Evolutionary conservation across 306 rosid genomes (phyloP), one percentile per base, ranked within the genome.

Genomic region (Benincasa hispida): DNA sequence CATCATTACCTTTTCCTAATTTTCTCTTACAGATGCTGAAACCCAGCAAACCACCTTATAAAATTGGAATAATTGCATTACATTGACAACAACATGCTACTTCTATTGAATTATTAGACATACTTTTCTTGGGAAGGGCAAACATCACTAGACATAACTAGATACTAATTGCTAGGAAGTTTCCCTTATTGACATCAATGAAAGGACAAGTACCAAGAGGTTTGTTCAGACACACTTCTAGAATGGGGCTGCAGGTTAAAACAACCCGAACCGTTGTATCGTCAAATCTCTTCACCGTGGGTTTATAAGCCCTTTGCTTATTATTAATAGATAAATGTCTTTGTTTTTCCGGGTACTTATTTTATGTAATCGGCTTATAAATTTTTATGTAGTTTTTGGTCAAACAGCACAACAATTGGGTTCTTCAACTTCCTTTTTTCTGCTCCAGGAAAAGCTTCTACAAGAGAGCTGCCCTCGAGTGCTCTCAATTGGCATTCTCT

Each of bases 401-500:
- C 22, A 58, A 61, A 27, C 41, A 22, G 5, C 41, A 11, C 3
- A 5, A 10, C 27, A 25, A 22, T 25, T 25, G 17, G 77, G 39
- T 61, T 76, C 37, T 67, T 51, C 10, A 72, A 45, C 41, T 74
- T 70, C 21, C 13, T 69, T 21, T 55, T 79, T 56, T 62, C 50
- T 54, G 6, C 82, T 51, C 66, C 93, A 94, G 96, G 86, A 86
- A 74, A 83, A 87, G 85, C 78, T 94, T 91, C 79, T 81, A 85
- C 84, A 10, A n/a, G 68, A 94, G 83, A 57, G 27, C 63, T 61
- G 91, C 72, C 61, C 87, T 92, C 63, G 87, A 88, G 74, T 87
- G 74, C 53, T 68, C 86, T 77, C 91, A 89, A 47, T 41, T 89
- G 80, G 95, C 96, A 79, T 88, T 91, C 87, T 92, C 99, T 68